phyloP scores from a whole-genome alignment of 1,284 basidiomycete species.

The Moesziomyces sp. region DNA sequence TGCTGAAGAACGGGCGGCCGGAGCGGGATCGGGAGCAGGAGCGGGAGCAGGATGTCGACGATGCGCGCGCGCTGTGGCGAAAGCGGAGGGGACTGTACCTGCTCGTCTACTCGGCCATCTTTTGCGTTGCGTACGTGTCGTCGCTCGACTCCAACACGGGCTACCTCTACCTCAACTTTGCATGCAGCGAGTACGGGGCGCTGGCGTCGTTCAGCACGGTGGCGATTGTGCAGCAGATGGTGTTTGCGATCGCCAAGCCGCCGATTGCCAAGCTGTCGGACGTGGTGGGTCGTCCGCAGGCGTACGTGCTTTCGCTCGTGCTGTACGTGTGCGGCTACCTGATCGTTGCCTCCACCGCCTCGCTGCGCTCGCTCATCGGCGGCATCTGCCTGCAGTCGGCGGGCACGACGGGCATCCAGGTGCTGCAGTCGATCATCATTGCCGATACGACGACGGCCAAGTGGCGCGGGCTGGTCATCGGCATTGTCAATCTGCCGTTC shows the following conservation, averaged over 20 bases:
- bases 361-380: conserved; percentile 72
- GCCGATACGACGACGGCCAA: conserved; percentile 82
- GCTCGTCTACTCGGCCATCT: conserved; percentile 70
- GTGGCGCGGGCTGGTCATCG: conserved; percentile 79
- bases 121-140: conserved; percentile 75
- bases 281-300: conserved; percentile 72
- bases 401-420: conserved; percentile 68
- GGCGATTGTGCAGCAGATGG: conserved; percentile 65
- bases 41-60: conserved; percentile 16
- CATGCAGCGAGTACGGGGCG: conserved; percentile 65
- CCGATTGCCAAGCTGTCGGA: conserved; percentile 83
- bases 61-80: conserved; percentile 31
- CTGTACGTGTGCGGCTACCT: conserved; percentile 73
- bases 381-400: conserved; percentile 72
- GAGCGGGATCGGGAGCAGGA: conserved; percentile 19
- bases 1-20: conserved; percentile 15
- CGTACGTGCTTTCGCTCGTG: conserved; percentile 74
- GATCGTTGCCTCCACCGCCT: conserved; percentile 76
- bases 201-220: conserved; percentile 69
- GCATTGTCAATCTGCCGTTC: conserved; percentile 74
- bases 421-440: conserved; percentile 70
- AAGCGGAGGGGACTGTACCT: conserved; percentile 41
- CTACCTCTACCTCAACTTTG: conserved; percentile 69
- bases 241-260: conserved; percentile 78
- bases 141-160: conserved; percentile 73